Base-by-base conservation (phyloP, 768 basidiomycete genomes). In the Pisolithus microcarpus region DNA sequence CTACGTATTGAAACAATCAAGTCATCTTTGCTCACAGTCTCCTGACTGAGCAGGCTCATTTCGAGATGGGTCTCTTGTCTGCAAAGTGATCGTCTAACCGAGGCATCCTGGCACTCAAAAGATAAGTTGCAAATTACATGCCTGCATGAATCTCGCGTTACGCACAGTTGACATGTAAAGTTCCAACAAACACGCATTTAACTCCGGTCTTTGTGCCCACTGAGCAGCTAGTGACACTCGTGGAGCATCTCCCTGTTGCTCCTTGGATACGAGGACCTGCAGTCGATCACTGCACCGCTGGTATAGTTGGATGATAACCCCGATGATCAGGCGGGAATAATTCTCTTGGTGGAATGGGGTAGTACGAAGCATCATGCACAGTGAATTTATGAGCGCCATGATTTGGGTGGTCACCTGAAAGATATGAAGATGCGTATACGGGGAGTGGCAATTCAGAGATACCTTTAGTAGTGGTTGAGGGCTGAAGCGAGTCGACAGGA, bases 341-440 rank as follows among this genome's bases (percentile, higher is more conserved):
- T 85, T 93, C 67, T 98, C 95, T 53, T 85, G 79, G 62, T 97
- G 95, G 70, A 98, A 98, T 0, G 94, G 93, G 16, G 90, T 92
- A 5, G 82, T 85, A 51, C 83, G 79, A 18, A 96, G 79, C 91
- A 97, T 95, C 7, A 81, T 77, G 59, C 92, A 95, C 5, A 98
- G 72, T 1, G 90, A 94, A 59, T 94, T 94, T 61, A 95, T 86
- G 40, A 98, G 70, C 1, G 90, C 85, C 75, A 93, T 86, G 21
- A 96, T 72, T 56, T 91, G 82, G 4, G 85, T 88, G 61, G 80
- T 82, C 19, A 87, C 89, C 90, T 94, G 55, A 10, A 38, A n/a
- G 26, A 43, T 51, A n/a, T 54, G 43, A 50, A 49, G 31, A 28
- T 49, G 52, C 21, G 36, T 19, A 49, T 47, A 3, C 7, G 21